These are phyloP conservation scores for Picochlorum sp. DNA, from an alignment of 139 green algal species.

Conservation along the genomic window DNA sequence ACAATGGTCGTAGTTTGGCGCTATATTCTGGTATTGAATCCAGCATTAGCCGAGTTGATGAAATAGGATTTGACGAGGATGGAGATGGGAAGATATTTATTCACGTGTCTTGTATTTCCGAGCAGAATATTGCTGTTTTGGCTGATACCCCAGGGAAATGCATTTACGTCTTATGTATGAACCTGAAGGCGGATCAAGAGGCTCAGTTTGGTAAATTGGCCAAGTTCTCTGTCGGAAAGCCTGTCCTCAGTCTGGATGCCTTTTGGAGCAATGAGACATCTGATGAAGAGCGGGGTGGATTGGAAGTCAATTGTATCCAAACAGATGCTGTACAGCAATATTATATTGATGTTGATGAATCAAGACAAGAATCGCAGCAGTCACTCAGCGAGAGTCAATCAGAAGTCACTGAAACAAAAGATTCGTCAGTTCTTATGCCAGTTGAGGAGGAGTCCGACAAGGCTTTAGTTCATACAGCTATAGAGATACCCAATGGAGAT, in stretches of 20 bases:
- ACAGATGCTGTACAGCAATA: conserved; percentile 81
- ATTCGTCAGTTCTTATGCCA: neutral
- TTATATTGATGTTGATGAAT: conserved; percentile 31
- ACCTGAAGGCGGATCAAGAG: neutral
- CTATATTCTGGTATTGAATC: neutral
- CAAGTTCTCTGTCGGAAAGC: conserved; percentile 56
- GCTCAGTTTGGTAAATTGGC: conserved; percentile 48
- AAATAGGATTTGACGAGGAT: too few species aligned
- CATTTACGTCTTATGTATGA: conserved; percentile 59
- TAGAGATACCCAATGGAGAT: too few species aligned
- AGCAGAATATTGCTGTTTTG: conserved; percentile 48
- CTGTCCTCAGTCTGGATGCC: conserved; percentile 61
- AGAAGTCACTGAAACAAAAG: neutral
- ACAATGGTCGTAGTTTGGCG: too few species aligned
- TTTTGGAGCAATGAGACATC: conserved; percentile 6
- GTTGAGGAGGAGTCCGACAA: neutral
- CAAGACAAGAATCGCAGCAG: neutral
- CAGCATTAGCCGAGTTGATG: too few species aligned
- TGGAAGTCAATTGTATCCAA: conserved; percentile 59
- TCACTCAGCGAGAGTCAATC: neutral
- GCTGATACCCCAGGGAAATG: conserved; percentile 53
- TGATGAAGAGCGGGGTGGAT: conserved; percentile 1
- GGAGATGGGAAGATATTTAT: too few species aligned
- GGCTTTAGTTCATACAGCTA: too few species aligned
- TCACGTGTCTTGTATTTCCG: conserved; percentile 30